Evolutionary conservation across 1,284 basidiomycete genomes (phyloP), one percentile per base, ranked within the genome.

Genomic region (Trichosporon inkin): DNA sequence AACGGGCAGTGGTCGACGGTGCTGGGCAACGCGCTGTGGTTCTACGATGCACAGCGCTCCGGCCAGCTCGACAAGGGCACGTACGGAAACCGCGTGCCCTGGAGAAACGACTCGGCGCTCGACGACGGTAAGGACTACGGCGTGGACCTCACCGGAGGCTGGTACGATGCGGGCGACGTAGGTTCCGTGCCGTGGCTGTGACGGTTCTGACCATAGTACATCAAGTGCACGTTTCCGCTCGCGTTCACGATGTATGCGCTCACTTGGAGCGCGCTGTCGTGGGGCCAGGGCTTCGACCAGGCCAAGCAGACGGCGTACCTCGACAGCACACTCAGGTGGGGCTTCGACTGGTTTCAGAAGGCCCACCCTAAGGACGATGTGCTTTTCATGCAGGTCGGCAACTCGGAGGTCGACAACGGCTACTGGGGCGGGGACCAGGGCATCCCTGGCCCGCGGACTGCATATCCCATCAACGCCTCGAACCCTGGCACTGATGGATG

Each of bases 1-100:
- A 91, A 92, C 71, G 68, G 83, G 2, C 89, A 93, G 71, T 95
- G 92, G 89, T 82, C 85, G 1, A 85, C 81, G 37, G 78, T 94
- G 0, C 82, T 95, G 0, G 91, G 90, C 13, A 86, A 89, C 74
- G 76, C 88, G 35, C 75, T 96, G 19, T 95, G 86, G 73, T 95
- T 94, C 76, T 96, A 94, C 72, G 92, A 96, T 65, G 91, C 86
- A 0, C 92, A 96, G 71, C 82, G 92, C 40, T 89, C 88, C 61
- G 92, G 92, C 13, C 81, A 81, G 51, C 82, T 95, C 6, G 84
- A 88, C 0, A 69, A 76, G 11, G 74, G 74, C 22, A 64, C 73
- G 10, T 77, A 77, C 58, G 82, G 81, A 6, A 90, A 90, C 65
- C 83, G 92, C 22, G 90, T 95, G 0, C 70, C 82, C 14, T 96